Conservation (phyloP, 78 protist genomes). For the Dictyostelium intermedium region DNA sequence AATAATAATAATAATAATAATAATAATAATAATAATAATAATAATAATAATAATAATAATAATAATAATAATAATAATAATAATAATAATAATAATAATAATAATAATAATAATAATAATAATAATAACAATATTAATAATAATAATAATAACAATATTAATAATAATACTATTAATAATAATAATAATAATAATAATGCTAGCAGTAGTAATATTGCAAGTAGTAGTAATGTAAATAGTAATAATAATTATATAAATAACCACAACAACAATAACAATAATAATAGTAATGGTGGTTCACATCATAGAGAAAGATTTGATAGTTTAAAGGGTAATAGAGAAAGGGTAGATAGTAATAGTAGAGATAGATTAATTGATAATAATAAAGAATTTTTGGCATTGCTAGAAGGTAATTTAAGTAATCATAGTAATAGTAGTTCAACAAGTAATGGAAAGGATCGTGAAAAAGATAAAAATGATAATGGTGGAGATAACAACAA, state of each 20-base stretch:
- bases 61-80: slow-evolving; percentile 34
- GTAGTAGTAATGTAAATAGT: background rate
- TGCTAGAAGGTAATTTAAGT: background rate
- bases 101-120: background rate
- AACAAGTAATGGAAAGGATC: background rate
- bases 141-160: background rate
- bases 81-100: background rate
- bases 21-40: background rate
- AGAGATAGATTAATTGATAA: background rate
- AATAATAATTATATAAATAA: background rate
- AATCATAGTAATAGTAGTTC: background rate
- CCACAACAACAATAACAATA: background rate
- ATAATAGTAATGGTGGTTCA: background rate
- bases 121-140: background rate
- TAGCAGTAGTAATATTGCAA: background rate
- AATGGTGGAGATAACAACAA: background rate
- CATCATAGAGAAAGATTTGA: background rate
- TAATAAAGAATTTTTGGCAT: background rate
- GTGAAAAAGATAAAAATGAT: background rate
- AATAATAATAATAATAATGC: background rate
- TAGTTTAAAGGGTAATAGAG: background rate
- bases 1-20: background rate
- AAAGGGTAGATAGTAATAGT: background rate
- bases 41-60: background rate
- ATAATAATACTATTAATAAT: background rate